These are phyloP conservation scores for Hymenoscyphus fraxineus DNA, from an alignment of 2,329 filamentous ascomycete species.

Conservation along the genomic window DNA sequence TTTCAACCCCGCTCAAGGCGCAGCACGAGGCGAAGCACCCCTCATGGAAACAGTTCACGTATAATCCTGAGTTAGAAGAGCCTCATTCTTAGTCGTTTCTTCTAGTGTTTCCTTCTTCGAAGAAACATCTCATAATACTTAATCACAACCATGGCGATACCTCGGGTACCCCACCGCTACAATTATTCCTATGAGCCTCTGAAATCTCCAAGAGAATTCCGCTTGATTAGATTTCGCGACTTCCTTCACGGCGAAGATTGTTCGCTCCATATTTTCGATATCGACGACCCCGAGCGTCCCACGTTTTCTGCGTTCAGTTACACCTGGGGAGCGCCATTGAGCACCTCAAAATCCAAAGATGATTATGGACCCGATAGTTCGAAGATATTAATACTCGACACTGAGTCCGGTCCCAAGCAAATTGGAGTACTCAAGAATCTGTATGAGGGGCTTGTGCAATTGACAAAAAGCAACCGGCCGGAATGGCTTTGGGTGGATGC, in stretches of 20 bases:
- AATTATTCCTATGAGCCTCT: conserved; percentile 10
- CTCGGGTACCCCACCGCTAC: conserved; percentile 7
- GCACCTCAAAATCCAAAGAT: conserved; percentile 7
- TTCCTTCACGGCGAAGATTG: conserved; percentile 10
- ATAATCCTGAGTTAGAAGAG: background rate
- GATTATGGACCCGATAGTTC: conserved; percentile 4
- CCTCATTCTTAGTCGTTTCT: background rate
- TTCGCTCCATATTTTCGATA: conserved; percentile 10
- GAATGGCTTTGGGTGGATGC: conserved; percentile 16
- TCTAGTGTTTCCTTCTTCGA: background rate
- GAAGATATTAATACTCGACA: conserved; percentile 6
- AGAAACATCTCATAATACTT: background rate
- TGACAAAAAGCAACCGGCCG: conserved; percentile 4
- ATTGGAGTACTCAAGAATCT: conserved; percentile 8
- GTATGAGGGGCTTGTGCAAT: conserved; percentile 10
- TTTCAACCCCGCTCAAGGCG: conserved; percentile 1
- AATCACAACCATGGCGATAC: conserved; percentile 9
- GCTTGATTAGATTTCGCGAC: conserved; percentile 11
- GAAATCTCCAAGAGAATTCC: conserved; percentile 2
- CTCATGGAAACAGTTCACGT: background rate
- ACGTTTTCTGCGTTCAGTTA: conserved; percentile 10
- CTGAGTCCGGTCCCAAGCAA: conserved; percentile 4
- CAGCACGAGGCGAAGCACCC: background rate
- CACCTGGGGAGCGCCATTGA: conserved; percentile 13
- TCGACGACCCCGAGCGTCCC: conserved; percentile 6